Evolutionary conservation across 192 early-diverging fungal species (phyloP).

Genomic region (Backusella psychrophila): DNA sequence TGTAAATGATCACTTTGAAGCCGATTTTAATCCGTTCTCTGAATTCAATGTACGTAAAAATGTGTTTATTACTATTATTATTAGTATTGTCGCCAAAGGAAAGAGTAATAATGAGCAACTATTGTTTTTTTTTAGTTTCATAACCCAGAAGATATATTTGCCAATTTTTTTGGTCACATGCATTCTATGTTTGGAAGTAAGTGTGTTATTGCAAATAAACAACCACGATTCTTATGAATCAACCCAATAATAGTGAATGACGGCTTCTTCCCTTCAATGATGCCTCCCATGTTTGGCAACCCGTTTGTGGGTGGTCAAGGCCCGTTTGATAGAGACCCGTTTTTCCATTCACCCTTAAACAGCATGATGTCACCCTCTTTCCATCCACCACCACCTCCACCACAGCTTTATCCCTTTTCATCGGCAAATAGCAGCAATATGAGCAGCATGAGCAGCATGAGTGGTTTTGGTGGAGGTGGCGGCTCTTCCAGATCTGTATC

Average conservation of each 20-base stretch:
- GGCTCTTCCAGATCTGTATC: neutral
- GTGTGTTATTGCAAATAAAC: neutral
- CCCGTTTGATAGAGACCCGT: neutral
- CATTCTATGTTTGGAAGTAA: neutral
- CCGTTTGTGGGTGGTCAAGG: neutral
- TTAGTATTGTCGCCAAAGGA: no score
- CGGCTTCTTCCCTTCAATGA: neutral
- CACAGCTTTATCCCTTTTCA: neutral
- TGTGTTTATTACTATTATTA: neutral
- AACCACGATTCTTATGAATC: neutral
- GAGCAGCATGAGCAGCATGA: neutral
- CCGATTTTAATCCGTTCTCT: neutral
- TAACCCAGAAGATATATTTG: constrained; percentile 7
- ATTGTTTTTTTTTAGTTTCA: neutral
- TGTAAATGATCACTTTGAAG: neutral
- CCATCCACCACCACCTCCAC: neutral
- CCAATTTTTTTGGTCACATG: constrained; percentile 12
- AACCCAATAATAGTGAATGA: neutral
- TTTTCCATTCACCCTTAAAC: neutral
- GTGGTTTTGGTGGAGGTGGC: neutral
- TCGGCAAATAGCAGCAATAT: neutral
- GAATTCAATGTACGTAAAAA: constrained; percentile 13
- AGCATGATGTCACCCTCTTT: neutral
- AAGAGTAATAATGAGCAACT: no score
- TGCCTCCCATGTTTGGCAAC: neutral